Conservation (phyloP, 2,329 filamentous ascomycete genomes). For the Aureobasidium namibiae region DNA sequence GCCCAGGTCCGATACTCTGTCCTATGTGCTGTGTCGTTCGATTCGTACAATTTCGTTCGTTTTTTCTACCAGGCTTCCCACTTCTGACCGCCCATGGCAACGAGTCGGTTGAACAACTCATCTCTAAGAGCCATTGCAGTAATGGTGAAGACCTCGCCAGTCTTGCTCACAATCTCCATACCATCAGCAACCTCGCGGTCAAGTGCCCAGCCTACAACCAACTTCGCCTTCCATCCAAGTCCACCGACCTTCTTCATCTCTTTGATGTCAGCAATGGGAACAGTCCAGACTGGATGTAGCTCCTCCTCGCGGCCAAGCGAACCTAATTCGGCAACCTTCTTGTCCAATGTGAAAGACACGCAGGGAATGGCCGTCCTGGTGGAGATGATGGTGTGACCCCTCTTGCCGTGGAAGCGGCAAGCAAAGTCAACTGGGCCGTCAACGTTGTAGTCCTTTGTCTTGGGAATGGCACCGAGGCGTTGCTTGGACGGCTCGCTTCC, state of each 20-base stretch:
- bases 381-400: slow-evolving; percentile 64
- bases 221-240: slow-evolving; percentile 75
- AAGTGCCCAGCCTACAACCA: slow-evolving; percentile 73
- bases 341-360: slow-evolving; percentile 55
- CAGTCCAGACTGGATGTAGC: slow-evolving; percentile 55
- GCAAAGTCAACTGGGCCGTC: slow-evolving; percentile 70
- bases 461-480: slow-evolving; percentile 60
- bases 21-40: neutral
- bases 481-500: slow-evolving; percentile 57
- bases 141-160: slow-evolving; percentile 49
- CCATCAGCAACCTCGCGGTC: slow-evolving; percentile 68
- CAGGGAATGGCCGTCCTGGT: slow-evolving; percentile 59
- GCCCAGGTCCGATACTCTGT: no score
- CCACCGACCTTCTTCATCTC: slow-evolving; percentile 75
- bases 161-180: slow-evolving; percentile 55
- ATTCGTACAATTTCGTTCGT: neutral
- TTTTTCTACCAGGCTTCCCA: slow-evolving; percentile 63
- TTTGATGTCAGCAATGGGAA: slow-evolving; percentile 61
- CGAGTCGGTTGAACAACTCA: slow-evolving; percentile 70
- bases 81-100: slow-evolving; percentile 71
- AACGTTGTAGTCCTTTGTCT: slow-evolving; percentile 34
- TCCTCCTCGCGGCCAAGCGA: slow-evolving; percentile 39
- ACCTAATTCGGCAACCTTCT: slow-evolving; percentile 33
- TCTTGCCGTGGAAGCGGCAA: slow-evolving; percentile 60
- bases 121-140: slow-evolving; percentile 67